Conservation (phyloP, 169 alveolate genomes). For the Amoebophrya sp. region DNA sequence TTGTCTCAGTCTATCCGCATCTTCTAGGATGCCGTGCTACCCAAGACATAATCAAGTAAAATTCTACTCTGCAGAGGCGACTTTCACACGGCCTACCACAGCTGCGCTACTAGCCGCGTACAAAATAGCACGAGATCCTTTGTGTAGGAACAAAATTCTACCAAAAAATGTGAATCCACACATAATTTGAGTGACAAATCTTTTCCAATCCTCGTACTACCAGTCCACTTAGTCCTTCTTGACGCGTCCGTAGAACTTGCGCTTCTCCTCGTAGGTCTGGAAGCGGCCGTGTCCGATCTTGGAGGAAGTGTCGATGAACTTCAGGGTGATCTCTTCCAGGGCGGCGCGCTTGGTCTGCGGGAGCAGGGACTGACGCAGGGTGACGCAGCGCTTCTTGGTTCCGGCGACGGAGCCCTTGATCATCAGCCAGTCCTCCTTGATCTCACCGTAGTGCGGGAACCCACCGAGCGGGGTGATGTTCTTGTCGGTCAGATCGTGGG, state of each 20-base stretch:
- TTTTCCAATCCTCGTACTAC: too few relatives aligned
- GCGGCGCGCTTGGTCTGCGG: slow-evolving; percentile 88
- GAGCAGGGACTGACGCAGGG: slow-evolving; percentile 90
- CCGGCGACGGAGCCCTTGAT: slow-evolving; percentile 97
- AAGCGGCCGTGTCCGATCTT: slow-evolving; percentile 99
- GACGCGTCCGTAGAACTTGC: slow-evolving; percentile 82
- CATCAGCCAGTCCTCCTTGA: slow-evolving; percentile 94
- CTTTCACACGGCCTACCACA: too few relatives aligned
- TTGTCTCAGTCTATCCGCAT: too few relatives aligned
- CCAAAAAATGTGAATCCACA: too few relatives aligned
- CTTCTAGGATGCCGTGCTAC: too few relatives aligned
- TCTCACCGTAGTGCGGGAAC: slow-evolving; percentile 90
- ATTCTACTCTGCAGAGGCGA: too few relatives aligned
- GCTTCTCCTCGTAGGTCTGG: slow-evolving; percentile 98
- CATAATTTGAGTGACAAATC: too few relatives aligned
- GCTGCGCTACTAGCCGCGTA: too few relatives aligned
- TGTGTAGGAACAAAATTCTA: too few relatives aligned
- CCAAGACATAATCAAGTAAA: too few relatives aligned
- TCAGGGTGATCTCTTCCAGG: slow-evolving; percentile 81
- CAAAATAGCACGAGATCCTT: too few relatives aligned
- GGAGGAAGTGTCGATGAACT: slow-evolving; percentile 99
- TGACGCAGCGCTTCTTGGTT: slow-evolving; percentile 90
- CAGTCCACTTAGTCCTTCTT: too few relatives aligned
- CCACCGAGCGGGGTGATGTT: slow-evolving; percentile 99
- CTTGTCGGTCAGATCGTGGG: slow-evolving; percentile 95